These are phyloP conservation scores for Eucalyptus caleyi DNA, from an alignment of 345 rosid genomes.

Conservation along the genomic window DNA sequence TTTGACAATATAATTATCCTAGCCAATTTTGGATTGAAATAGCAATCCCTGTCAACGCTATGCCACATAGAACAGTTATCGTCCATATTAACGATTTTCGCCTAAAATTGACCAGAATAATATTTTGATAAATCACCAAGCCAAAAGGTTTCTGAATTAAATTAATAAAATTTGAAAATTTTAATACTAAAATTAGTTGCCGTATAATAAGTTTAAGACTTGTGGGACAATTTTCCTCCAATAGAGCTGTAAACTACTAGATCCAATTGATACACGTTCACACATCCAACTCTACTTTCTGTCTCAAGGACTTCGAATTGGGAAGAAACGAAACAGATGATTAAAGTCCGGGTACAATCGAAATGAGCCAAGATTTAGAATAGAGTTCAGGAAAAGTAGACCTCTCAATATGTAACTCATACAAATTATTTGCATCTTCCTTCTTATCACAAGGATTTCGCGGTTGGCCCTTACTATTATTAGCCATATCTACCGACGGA, in stretches of 20 bases:
- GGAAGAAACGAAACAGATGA: background rate
- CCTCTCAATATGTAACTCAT: background rate
- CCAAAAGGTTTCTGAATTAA: too few relatives aligned
- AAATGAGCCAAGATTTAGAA: background rate
- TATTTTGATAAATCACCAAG: background rate
- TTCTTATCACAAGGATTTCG: background rate
- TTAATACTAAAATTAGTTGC: too few relatives aligned
- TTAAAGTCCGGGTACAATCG: background rate
- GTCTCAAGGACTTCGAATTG: background rate
- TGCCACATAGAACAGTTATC: fast-evolving
- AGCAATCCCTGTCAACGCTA: fast-evolving
- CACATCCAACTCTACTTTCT: background rate
- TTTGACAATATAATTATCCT: too few relatives aligned
- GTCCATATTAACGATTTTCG: fast-evolving
- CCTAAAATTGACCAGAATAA: too few relatives aligned
- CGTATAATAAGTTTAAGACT: fast-evolving
- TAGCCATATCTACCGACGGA: background rate
- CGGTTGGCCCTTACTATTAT: background rate
- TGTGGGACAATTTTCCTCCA: background rate
- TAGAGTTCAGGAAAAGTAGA: background rate
- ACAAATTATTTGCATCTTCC: background rate
- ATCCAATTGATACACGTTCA: background rate
- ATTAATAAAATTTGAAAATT: background rate
- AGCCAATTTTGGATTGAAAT: fast-evolving
- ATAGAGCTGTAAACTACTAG: background rate